Evolutionary conservation across 345 rosid genomes (phyloP).

Genomic region (Erysimum cheiranthoides): DNA sequence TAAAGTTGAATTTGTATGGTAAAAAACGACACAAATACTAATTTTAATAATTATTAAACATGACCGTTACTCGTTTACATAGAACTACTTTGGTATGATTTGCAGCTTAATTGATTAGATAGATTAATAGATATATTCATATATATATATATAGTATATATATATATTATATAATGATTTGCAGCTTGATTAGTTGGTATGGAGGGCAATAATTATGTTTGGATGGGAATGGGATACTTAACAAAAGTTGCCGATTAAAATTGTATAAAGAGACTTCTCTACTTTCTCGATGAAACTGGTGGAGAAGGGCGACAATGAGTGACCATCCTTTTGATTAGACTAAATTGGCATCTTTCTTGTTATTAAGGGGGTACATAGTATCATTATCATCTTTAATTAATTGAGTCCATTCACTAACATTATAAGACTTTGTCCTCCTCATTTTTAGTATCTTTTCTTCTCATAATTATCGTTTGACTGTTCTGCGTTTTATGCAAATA

Average conservation of each 20-base stretch:
- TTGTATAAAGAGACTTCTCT: background rate
- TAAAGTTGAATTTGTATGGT: background rate
- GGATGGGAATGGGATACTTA: constrained; percentile 41
- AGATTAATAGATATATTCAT: constrained; percentile 5
- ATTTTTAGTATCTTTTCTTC: background rate
- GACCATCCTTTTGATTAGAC: constrained; percentile 41
- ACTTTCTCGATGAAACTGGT: constrained; percentile 31
- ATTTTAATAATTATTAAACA: background rate
- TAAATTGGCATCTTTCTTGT: constrained; percentile 42
- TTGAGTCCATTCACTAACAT: background rate
- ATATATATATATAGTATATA: background rate
- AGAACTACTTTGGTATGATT: constrained; percentile 1
- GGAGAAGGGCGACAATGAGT: constrained; percentile 34
- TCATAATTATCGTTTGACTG: constrained; percentile 6
- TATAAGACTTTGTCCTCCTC: background rate
- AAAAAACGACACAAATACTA: background rate
- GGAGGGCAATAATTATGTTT: constrained; percentile 37
- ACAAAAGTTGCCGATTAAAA: constrained; percentile 32
- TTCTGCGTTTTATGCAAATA: background rate
- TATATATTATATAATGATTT: constrained; percentile 1
- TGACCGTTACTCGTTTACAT: background rate
- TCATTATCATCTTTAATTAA: constrained; percentile 37
- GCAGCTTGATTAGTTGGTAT: constrained; percentile 39
- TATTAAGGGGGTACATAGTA: constrained; percentile 18
- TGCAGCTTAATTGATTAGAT: constrained; percentile 33